A percentile compares a stretch with the other conserved stretches of the same genome.
phyloP scores from a whole-genome alignment of 2,329 filamentous ascomycete genomes.

The Xylaria sp. region DNA sequence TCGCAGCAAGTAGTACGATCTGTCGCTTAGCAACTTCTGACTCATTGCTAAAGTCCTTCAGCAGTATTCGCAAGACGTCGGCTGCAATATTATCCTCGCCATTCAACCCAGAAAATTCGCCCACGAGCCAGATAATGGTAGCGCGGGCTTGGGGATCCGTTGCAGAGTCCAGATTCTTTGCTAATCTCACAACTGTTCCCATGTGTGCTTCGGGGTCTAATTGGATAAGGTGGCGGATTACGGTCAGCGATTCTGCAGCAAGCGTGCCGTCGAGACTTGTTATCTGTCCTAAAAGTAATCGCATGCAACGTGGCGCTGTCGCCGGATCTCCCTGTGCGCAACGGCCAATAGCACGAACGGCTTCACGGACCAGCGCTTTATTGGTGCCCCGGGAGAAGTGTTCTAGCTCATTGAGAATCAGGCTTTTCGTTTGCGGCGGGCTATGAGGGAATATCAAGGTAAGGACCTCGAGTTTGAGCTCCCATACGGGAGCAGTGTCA shows the following conservation, averaged over 20 bases:
- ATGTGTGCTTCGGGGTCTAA: slow-evolving; percentile 84
- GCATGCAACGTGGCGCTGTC: slow-evolving; percentile 82
- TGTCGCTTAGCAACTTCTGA: slow-evolving; percentile 88
- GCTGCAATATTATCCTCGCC: slow-evolving; percentile 90
- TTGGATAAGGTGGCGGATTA: slow-evolving; percentile 95
- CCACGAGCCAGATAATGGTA: slow-evolving; percentile 97
- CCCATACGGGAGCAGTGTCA: slow-evolving; percentile 85
- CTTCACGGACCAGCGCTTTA: slow-evolving; percentile 83
- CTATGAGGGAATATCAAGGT: slow-evolving; percentile 91
- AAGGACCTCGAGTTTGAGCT: slow-evolving; percentile 89
- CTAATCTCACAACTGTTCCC: slow-evolving; percentile 87
- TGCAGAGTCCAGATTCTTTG: slow-evolving; percentile 89
- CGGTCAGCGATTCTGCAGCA: slow-evolving; percentile 92
- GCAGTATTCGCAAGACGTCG: slow-evolving; percentile 88
- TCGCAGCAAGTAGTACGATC: slow-evolving; percentile 92
- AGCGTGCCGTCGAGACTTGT: slow-evolving; percentile 87
- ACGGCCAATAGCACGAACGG: slow-evolving; percentile 90
- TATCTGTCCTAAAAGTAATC: slow-evolving; percentile 85
- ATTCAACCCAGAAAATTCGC: slow-evolving; percentile 86
- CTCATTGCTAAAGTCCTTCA: slow-evolving; percentile 86
- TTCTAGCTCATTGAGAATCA: slow-evolving; percentile 92
- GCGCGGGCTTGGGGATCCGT: slow-evolving; percentile 89
- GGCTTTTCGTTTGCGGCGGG: slow-evolving; percentile 78
- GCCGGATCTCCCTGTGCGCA: slow-evolving; percentile 83
- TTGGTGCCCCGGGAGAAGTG: slow-evolving; percentile 85